A percentile compares a stretch with the other conserved stretches of the same genome.
Evolutionary conservation across 805 yeast genomes (phyloP).

Genomic region (Yamadazyma insecticola): DNA sequence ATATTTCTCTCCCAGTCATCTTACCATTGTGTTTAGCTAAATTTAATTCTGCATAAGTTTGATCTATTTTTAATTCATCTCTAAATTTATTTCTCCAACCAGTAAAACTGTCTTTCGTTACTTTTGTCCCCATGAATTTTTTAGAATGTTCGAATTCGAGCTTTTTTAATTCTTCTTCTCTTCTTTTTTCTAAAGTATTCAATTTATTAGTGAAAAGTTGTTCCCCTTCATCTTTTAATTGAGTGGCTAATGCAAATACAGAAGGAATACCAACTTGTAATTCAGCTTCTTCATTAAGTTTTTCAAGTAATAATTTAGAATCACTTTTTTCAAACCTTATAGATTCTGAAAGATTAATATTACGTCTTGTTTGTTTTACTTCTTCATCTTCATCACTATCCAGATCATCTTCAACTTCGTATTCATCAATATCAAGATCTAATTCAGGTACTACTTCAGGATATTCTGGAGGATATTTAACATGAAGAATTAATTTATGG

Average conservation of each 20-base stretch:
- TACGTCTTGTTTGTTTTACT: constrained; percentile 34
- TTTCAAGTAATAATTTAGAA: constrained; percentile 31
- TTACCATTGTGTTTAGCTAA: constrained; percentile 65
- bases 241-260: constrained; percentile 71
- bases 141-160: constrained; percentile 81
- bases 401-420: constrained; percentile 22
- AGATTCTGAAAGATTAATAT: constrained; percentile 52
- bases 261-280: constrained; percentile 90
- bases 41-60: constrained; percentile 48
- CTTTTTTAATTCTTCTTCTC: constrained; percentile 54
- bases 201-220: constrained; percentile 49
- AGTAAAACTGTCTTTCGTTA: constrained; percentile 68
- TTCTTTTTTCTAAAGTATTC: constrained; percentile 18
- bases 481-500: constrained; percentile 55
- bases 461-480: constrained; percentile 70
- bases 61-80: constrained; percentile 66
- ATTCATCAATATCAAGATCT: constrained; percentile 31
- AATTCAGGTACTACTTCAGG: constrained; percentile 77
- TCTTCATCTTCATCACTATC: constrained; percentile 33
- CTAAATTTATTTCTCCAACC: constrained; percentile 74
- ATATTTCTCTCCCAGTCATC: constrained; percentile 83
- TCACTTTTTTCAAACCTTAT: constrained; percentile 54
- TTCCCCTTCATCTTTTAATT: constrained; percentile 81
- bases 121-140: constrained; percentile 88
- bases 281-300: constrained; percentile 57